phyloP scores from a whole-genome alignment of 2,329 filamentous ascomycete species.

The Microdochium trichocladiopsis region DNA sequence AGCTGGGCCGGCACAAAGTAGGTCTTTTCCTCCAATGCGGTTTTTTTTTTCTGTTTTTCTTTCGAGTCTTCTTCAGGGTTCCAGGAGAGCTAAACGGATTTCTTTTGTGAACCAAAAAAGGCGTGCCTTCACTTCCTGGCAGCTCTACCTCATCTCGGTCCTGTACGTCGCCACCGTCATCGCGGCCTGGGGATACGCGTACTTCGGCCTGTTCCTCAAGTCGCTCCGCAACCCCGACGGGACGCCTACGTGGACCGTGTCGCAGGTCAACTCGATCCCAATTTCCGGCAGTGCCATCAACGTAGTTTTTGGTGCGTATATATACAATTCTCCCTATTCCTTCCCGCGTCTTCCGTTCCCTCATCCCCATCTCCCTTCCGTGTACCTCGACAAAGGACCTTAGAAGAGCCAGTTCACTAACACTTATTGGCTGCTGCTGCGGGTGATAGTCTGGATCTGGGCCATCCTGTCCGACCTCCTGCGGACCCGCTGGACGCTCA shows the following conservation, averaged over 20 bases:
- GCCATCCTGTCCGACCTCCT: conserved; percentile 42
- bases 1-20: conserved; percentile 32
- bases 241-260: conserved; percentile 29
- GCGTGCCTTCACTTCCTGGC: conserved; percentile 34
- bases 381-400: no score
- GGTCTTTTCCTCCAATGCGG: not conserved
- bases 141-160: conserved; percentile 35
- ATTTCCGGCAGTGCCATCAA: conserved; percentile 40
- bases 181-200: conserved; percentile 37
- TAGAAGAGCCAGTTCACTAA: not conserved
- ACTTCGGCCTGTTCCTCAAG: conserved; percentile 35
- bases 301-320: conserved; percentile 28
- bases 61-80: not conserved
- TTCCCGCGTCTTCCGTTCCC: not conserved
- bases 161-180: conserved; percentile 38
- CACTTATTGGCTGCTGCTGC: no score
- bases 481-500: conserved; percentile 40
- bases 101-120: no score
- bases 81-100: not conserved
- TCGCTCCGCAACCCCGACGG: conserved; percentile 31
- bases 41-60: not conserved
- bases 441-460: conserved; percentile 45
- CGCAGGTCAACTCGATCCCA: conserved; percentile 40
- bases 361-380: no score
- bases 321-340: not conserved